Evolutionary conservation across 805 yeast genomes (phyloP), one percentile per base, ranked within the genome.

Genomic region (Yarrowia alimentaria): DNA sequence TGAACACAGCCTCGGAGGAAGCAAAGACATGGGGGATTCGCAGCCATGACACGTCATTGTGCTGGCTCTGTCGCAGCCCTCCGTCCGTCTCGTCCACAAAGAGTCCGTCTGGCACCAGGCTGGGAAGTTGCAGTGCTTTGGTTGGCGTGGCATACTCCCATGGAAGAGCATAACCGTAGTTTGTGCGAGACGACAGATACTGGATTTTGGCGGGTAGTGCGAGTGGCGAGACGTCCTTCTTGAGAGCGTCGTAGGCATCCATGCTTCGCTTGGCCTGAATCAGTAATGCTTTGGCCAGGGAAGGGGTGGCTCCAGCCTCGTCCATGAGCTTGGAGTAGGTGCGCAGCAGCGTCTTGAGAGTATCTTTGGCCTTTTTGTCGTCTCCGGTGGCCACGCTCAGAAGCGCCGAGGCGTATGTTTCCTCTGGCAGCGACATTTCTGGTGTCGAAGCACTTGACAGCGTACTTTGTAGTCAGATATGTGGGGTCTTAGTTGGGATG

Each of bases 111-210:
- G n/a, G n/a, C n/a, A n/a, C n/a, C n/a, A n/a, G n/a, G n/a, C n/a
- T n/a, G n/a, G n/a, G n/a, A n/a, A n/a, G n/a, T n/a, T n/a, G n/a
- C n/a, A n/a, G n/a, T n/a, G n/a, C n/a, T n/a, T n/a, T n/a, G n/a
- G n/a, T n/a, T n/a, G 32, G 28, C 2, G 55, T 54, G 11, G 52
- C 50, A 8, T 26, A 19, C 6, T 38, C 45, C 57, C 59, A 58
- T 1, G 64, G 64, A 20, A 55, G 57, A 30, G 59, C 9, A 68
- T 72, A 57, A 57, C 66, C 45, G 55, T 43, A 43, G 16, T 31
- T 43, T 2, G 50, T 43, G 8, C 22, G n/a, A 2, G 50, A 43
- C 6, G 50, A 43, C 22, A 43, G 14, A 5, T 43, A 43, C 12
- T 21, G 19, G 12, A 64, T 8, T 25, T 53, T 29, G 57, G 5